Percentiles rank a stretch among this genome's conserved stretches.
Evolutionary conservation across 1,284 basidiomycete genomes (phyloP).

Genomic region (Sanghuangporus weigelae): DNA sequence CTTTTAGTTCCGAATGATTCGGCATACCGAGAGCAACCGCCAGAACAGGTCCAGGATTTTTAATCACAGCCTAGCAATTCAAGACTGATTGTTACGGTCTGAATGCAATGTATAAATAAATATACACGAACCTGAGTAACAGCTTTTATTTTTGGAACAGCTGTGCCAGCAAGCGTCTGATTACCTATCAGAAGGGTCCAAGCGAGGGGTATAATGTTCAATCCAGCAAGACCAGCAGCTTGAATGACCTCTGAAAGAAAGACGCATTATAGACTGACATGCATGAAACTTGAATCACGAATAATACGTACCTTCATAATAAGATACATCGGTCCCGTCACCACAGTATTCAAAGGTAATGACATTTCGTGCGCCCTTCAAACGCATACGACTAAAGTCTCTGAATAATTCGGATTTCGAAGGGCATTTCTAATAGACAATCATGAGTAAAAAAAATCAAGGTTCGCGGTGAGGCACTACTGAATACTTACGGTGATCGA

Average conservation of each 20-base stretch:
- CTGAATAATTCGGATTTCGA: neutral
- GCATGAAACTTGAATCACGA: neutral
- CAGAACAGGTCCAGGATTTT: slow-evolving; percentile 17
- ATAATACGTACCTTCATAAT: slow-evolving; percentile 10
- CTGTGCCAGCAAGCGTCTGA: slow-evolving; percentile 9
- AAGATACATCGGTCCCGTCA: slow-evolving; percentile 12
- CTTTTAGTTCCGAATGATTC: too few relatives aligned
- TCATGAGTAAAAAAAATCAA: neutral
- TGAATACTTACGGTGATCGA: slow-evolving; percentile 5
- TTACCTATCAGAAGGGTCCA: slow-evolving; percentile 15
- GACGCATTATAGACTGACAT: neutral
- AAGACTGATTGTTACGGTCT: neutral
- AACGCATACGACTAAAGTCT: slow-evolving; percentile 14
- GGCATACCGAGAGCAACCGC: slow-evolving; percentile 15
- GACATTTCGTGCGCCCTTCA: slow-evolving; percentile 15
- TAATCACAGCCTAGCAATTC: slow-evolving; percentile 14
- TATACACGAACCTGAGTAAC: slow-evolving; percentile 12
- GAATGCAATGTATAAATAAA: neutral
- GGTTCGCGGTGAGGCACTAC: neutral
- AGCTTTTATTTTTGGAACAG: slow-evolving; percentile 16
- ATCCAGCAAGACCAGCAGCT: slow-evolving; percentile 14
- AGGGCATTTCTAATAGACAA: slow-evolving; percentile 12
- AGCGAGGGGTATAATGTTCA: slow-evolving; percentile 16
- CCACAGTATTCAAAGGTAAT: slow-evolving; percentile 19
- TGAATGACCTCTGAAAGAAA: slow-evolving; percentile 13